Base-by-base conservation (phyloP, 1,284 basidiomycete species). In the Phlebopus sp. region DNA sequence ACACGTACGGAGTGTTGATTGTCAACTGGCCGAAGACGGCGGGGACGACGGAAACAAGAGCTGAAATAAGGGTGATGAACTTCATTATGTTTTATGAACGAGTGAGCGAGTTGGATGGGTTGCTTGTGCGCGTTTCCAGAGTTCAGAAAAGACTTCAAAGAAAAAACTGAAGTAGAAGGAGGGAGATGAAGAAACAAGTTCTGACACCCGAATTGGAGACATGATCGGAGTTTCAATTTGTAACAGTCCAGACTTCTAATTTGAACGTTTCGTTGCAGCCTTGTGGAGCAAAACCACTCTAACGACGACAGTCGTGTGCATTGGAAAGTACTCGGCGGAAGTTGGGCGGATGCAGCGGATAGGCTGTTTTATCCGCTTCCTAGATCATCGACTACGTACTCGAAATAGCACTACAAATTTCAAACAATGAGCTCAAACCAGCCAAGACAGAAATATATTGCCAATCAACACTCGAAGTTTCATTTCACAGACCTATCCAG, bases 401-500 rank as follows among this genome's bases (percentile, higher is more conserved):
- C 27, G 27, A 29, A 4, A 29, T 29, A 29, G 27, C 27, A 29
- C 27, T 29, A 29, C 27, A 29, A 29, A 29, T 29, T 4, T 29
- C 27, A 29, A 29, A 29, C 4, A 29, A 29, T 29, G 27, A 29
- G 27, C 27, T 29, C 27, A 25, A 8, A 25, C 9, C 21, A 29
- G 7, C 27, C 27, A 29, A 29, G 27, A 29, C 9, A 29, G 27
- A 29, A 29, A 11, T 11, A 29, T 29, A 29, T 29, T 23, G n/a
- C 18, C 18, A 19, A 27, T 29, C 10, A 29, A 32, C 7, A 32
- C 13, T 8, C 15, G 31, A 15, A 19, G 13, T 6, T 14, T 13
- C 10, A 2, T 19, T 42, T 69, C 59, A 81, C 44, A 97, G 69
- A 11, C 92, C 92, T 56, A 97, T 93, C 89, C 89, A 98, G 58